These are phyloP conservation scores for Malus hybrid DNA, from an alignment of 331 rosid genomes.

Conservation along the genomic window DNA sequence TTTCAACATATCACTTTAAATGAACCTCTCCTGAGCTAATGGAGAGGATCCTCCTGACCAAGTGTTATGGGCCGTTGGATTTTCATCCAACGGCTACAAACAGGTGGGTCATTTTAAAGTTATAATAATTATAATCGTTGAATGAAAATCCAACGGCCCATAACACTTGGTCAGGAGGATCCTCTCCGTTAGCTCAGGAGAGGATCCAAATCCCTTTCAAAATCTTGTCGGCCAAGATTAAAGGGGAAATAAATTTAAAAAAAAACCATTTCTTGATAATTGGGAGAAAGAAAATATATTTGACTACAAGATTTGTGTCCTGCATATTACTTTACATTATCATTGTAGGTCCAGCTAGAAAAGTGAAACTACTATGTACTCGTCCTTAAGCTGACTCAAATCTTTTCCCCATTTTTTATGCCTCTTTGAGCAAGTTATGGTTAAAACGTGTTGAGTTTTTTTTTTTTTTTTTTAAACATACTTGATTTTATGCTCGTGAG, in stretches of 20 bases:
- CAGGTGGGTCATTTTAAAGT: no score
- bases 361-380: not conserved
- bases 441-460: not conserved
- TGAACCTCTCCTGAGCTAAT: no score
- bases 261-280: not conserved
- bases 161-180: no score
- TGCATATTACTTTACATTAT: not conserved
- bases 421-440: not conserved
- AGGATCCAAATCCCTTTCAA: no score
- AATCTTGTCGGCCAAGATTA: not conserved
- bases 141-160: no score
- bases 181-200: no score
- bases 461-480: not conserved
- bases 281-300: not conserved
- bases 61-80: no score
- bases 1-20: not conserved
- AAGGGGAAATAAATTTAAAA: not conserved
- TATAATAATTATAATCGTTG: no score
- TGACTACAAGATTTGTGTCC: not conserved
- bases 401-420: no score
- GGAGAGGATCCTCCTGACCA: no score
- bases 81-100: no score
- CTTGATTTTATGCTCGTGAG: not conserved
- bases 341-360: not conserved
- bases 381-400: not conserved